Conservation (phyloP, 2,329 filamentous ascomycete genomes). For the Colletotrichum plurivorum region DNA sequence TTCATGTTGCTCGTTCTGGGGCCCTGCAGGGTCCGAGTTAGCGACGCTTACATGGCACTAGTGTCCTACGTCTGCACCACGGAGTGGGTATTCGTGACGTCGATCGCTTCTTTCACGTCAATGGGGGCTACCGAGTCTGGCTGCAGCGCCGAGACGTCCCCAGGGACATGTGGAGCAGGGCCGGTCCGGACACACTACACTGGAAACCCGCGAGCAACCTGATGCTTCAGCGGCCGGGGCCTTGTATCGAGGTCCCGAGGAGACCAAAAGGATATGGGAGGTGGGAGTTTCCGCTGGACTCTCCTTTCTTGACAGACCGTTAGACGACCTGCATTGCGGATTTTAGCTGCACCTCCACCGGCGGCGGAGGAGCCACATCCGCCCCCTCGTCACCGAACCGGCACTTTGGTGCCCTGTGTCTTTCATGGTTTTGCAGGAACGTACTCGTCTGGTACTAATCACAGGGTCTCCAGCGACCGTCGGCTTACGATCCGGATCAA, state of each 20-base stretch:
- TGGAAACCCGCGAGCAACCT: neutral
- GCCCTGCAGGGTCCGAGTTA: slow-evolving; percentile 37
- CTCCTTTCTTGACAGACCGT: slow-evolving; percentile 6
- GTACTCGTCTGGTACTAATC: slow-evolving; percentile 1
- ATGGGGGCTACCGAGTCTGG: slow-evolving; percentile 21
- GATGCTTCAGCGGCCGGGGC: too few species aligned
- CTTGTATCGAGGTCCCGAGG: neutral
- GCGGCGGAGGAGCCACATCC: slow-evolving; percentile 30
- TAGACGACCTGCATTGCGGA: slow-evolving; percentile 9
- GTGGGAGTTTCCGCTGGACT: slow-evolving; percentile 16
- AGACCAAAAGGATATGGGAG: slow-evolving; percentile 20
- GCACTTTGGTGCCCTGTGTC: slow-evolving; percentile 7
- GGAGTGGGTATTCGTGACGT: slow-evolving; percentile 36
- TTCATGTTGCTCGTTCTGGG: slow-evolving; percentile 16
- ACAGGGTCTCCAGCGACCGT: slow-evolving; percentile 1
- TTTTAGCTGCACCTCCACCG: slow-evolving; percentile 7
- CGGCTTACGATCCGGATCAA: neutral
- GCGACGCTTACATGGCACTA: slow-evolving; percentile 33
- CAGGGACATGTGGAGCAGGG: neutral
- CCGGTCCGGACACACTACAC: neutral
- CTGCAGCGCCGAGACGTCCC: slow-evolving; percentile 1
- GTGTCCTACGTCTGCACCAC: slow-evolving; percentile 15
- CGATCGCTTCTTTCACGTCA: slow-evolving; percentile 36
- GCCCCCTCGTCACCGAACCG: slow-evolving; percentile 15
- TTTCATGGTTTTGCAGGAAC: slow-evolving; percentile 11